These are phyloP conservation scores for Phialophora chinensis DNA, from an alignment of 2,329 filamentous ascomycete species.

Conservation along the genomic window DNA sequence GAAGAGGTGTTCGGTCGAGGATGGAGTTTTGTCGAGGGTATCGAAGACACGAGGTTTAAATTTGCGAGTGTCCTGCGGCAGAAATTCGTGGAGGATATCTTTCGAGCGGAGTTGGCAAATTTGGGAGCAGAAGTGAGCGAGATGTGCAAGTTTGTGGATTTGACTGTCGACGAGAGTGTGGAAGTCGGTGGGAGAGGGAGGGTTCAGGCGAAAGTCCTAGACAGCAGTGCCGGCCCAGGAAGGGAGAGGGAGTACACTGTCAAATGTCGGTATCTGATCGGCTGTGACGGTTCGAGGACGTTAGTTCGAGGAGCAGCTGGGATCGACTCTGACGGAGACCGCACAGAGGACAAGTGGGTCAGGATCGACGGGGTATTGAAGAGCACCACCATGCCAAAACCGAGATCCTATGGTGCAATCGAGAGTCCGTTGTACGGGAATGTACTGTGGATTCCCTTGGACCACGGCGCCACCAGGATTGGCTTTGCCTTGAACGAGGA, in stretches of 20 bases:
- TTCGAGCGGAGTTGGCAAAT: constrained; percentile 50
- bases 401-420: constrained; percentile 56
- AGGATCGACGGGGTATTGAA: constrained; percentile 59
- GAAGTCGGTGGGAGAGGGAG: constrained; percentile 35
- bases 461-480: constrained; percentile 60
- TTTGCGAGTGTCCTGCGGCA: constrained; percentile 62
- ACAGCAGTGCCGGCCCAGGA: constrained; percentile 40
- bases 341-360: constrained; percentile 60
- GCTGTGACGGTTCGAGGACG: constrained; percentile 59
- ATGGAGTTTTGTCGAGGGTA: constrained; percentile 61
- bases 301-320: constrained; percentile 55
- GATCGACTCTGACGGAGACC: constrained; percentile 58
- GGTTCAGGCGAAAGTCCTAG: constrained; percentile 42
- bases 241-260: constrained; percentile 39
- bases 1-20: constrained; percentile 54
- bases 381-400: constrained; percentile 56
- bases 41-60: constrained; percentile 59
- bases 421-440: constrained; percentile 61
- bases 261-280: constrained; percentile 57
- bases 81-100: constrained; percentile 62
- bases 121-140: constrained; percentile 48
- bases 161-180: constrained; percentile 48
- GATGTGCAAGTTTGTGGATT: constrained; percentile 47
- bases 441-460: constrained; percentile 61
- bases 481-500: constrained; percentile 59